Evolutionary conservation across 371 early-diverging fungal species (phyloP).

Genomic region (Lichtheimia corymbifera): DNA sequence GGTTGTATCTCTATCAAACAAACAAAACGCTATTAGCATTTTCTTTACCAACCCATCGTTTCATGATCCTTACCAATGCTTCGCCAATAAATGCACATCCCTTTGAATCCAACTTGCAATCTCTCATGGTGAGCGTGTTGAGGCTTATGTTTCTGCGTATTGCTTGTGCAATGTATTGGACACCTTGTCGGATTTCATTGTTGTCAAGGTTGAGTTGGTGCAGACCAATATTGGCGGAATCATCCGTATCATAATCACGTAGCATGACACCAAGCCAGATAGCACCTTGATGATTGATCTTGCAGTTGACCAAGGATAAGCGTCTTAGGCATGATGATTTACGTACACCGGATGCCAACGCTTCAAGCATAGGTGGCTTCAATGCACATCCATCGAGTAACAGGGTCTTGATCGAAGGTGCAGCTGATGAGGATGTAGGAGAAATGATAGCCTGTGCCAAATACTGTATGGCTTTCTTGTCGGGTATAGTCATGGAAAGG

Average conservation of each 20-base stretch:
- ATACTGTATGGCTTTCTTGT: constrained; percentile 58
- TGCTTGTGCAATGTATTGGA: constrained; percentile 66
- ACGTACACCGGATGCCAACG: constrained; percentile 53
- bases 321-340: constrained; percentile 45
- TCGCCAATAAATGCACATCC: constrained; percentile 59
- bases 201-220: constrained; percentile 46
- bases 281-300: constrained; percentile 52
- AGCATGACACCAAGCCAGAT: constrained; percentile 68
- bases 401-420: constrained; percentile 50
- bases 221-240: constrained; percentile 33
- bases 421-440: not conserved
- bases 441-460: constrained; percentile 51
- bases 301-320: constrained; percentile 54
- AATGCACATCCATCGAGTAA: constrained; percentile 62
- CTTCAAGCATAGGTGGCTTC: constrained; percentile 51
- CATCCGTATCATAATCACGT: constrained; percentile 56
- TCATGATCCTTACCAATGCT: constrained; percentile 49
- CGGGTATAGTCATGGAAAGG: constrained; percentile 39
- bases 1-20: constrained; percentile 48
- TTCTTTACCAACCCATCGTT: too few relatives aligned
- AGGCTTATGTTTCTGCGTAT: constrained; percentile 60
- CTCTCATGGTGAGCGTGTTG: constrained; percentile 43
- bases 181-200: constrained; percentile 62
- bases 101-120: constrained; percentile 61
- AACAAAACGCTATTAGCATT: too few relatives aligned